Evolutionary conservation across 345 rosid genomes (phyloP), one percentile per base, ranked within the genome.

Genomic region (Brassica carinata): DNA sequence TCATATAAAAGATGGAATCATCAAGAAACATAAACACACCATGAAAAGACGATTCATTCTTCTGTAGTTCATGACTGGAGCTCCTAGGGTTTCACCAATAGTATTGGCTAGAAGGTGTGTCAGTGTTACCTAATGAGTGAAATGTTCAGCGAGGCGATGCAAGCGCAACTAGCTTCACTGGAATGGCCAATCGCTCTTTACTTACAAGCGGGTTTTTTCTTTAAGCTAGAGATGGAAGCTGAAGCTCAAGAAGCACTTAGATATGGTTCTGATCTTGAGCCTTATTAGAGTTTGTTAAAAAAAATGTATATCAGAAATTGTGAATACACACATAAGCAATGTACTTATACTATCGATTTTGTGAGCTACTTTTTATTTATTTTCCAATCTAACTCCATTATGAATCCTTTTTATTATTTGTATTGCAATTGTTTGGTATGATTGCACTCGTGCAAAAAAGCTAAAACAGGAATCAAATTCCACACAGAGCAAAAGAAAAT

Each of bases 171-270:
- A 26, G 85, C 90, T 40, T 93, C 98, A 72, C 96, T 96, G 0
- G 97, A 89, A 64, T 96, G 99, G 99, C 85, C 92, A 15, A 88
- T 93, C 8, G 87, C 94, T 40, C 83, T 90, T 19, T 93, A 96
- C 76, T 92, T 96, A 68, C 98, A 93, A 84, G 96, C 96, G 2
- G 90, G 89, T 72, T 91, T 91, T 82, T 86, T 90, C 79, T 85
- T 92, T 78, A 89, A 85, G 77, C 96, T 93, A 10, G 94, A 91
- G 27, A 88, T 92, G 96, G 92, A 91, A 80, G 84, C 81, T 51
- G 98, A 95, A 77, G 99, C 93, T 26, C 87, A 87, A 65, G 92
- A 95, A 83, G 88, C 91, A 63, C 96, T 95, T 43, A 93, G 84
- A 77, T 93, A 93, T 74, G 97, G 96, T 73, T 87, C 90, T 40